A percentile compares a stretch with the other conserved stretches of the same genome.
Evolutionary conservation across 1,139 yeast genomes (phyloP).

Genomic region (Debaryomyces fabryi): DNA sequence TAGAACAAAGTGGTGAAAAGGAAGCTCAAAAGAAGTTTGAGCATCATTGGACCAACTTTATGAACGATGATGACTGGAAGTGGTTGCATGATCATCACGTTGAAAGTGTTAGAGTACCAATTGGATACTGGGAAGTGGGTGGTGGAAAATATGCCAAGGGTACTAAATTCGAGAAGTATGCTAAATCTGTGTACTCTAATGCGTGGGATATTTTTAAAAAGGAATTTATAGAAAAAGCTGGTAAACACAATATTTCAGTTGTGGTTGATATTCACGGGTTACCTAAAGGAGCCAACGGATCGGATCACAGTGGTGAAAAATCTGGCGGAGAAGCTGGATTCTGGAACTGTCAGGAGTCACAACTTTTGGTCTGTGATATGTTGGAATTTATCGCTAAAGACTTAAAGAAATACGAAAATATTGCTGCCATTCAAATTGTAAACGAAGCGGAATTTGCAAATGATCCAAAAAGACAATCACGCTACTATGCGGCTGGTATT

Average conservation of each 20-base stretch:
- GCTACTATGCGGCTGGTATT: constrained; percentile 72
- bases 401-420: constrained; percentile 58
- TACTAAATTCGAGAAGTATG: constrained; percentile 62
- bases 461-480: constrained; percentile 52
- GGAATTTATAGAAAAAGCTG: constrained; percentile 58
- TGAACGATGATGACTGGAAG: constrained; percentile 73
- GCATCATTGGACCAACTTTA: constrained; percentile 68
- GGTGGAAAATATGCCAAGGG: constrained; percentile 60
- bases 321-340: constrained; percentile 58
- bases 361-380: constrained; percentile 50
- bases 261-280: constrained; percentile 85
- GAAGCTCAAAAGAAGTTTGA: constrained; percentile 61
- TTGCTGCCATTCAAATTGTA: constrained; percentile 80
- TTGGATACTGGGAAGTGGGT: constrained; percentile 87
- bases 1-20: constrained; percentile 53
- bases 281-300: constrained; percentile 91
- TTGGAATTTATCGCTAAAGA: constrained; percentile 67
- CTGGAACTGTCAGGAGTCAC: constrained; percentile 55
- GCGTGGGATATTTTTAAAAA: constrained; percentile 69
- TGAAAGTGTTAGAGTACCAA: constrained; percentile 78
- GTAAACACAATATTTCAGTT: constrained; percentile 62
- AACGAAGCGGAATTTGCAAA: constrained; percentile 77
- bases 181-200: constrained; percentile 55
- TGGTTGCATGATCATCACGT: constrained; percentile 71
- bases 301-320: constrained; percentile 77